Percentiles rank a stretch among this genome's conserved stretches.
These are phyloP conservation scores for Microsporum ferrugineum DNA, from an alignment of 2,329 filamentous ascomycete species.

Conservation along the genomic window DNA sequence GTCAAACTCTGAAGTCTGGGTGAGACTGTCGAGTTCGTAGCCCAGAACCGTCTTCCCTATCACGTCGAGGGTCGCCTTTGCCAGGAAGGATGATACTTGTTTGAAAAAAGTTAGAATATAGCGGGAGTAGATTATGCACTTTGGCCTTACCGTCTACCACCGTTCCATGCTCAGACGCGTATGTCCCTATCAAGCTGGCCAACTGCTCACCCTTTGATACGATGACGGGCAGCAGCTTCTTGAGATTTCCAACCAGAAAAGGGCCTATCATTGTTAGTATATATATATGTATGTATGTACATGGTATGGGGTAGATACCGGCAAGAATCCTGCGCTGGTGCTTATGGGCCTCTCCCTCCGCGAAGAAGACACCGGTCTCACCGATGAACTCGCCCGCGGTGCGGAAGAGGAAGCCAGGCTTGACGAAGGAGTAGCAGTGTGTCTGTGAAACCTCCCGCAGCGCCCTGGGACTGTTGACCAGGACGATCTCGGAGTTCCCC, in stretches of 20 bases:
- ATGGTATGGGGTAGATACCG: background rate
- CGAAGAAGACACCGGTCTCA: slow-evolving; percentile 2
- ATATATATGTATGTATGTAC: background rate
- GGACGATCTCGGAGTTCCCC: background rate
- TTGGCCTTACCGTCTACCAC: background rate
- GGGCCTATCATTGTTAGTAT: background rate
- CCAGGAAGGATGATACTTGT: slow-evolving; percentile 2
- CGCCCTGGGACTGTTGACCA: slow-evolving; percentile 4
- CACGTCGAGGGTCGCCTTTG: slow-evolving; percentile 2
- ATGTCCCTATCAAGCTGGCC: background rate
- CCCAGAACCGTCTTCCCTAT: slow-evolving; percentile 4
- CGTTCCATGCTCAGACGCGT: background rate
- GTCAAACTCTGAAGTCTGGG: background rate
- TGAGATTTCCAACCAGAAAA: slow-evolving; percentile 4
- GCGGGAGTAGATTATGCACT: background rate
- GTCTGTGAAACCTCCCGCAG: slow-evolving; percentile 4
- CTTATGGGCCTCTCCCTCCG: slow-evolving; percentile 2
- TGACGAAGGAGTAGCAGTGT: slow-evolving; percentile 5
- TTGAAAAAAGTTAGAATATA: background rate
- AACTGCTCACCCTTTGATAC: background rate
- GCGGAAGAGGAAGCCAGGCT: slow-evolving; percentile 3
- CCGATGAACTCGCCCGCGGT: background rate
- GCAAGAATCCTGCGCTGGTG: slow-evolving; percentile 2
- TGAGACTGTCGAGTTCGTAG: background rate
- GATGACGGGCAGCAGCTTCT: background rate